A percentile compares a stretch with the other conserved stretches of the same genome.
Evolutionary conservation across 441 rosid species (phyloP).

Genomic region (Syzygium malaccense): DNA sequence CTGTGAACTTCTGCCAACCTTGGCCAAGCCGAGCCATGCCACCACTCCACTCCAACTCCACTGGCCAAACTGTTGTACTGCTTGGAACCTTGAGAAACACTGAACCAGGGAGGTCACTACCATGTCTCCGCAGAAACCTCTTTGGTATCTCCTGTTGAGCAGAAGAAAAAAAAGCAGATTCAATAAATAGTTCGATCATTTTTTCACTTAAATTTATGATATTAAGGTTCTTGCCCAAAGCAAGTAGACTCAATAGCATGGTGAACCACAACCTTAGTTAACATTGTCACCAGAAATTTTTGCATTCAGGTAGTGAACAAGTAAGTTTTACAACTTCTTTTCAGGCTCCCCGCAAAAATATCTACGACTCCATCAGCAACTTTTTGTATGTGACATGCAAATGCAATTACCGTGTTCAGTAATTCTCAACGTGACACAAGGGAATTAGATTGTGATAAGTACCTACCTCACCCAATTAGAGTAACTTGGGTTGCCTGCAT

Average conservation of each 20-base stretch:
- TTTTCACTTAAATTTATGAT: not conserved
- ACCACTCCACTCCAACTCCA: too few relatives aligned
- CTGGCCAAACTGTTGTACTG: too few relatives aligned
- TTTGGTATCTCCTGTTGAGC: not conserved
- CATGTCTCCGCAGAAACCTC: not conserved
- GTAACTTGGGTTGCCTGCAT: not conserved
- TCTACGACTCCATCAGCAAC: not conserved
- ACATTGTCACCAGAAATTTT: too few relatives aligned
- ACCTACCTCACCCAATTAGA: not conserved
- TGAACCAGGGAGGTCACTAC: not conserved
- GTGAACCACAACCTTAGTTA: too few relatives aligned
- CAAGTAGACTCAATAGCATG: not conserved
- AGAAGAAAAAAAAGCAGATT: not conserved
- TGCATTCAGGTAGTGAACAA: too few relatives aligned
- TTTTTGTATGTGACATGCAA: not conserved
- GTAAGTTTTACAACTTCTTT: too few relatives aligned
- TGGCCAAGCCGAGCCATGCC: constrained; percentile 24
- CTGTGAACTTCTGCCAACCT: constrained; percentile 41
- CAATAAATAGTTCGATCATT: not conserved
- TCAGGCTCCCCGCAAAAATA: not conserved
- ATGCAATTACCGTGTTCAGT: not conserved
- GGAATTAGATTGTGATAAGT: not conserved
- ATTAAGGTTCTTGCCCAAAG: not conserved
- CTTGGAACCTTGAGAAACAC: too few relatives aligned
- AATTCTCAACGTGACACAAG: not conserved